phyloP scores from a whole-genome alignment of 2,329 filamentous ascomycete species.

The Acephala macrosclerotiorum region DNA sequence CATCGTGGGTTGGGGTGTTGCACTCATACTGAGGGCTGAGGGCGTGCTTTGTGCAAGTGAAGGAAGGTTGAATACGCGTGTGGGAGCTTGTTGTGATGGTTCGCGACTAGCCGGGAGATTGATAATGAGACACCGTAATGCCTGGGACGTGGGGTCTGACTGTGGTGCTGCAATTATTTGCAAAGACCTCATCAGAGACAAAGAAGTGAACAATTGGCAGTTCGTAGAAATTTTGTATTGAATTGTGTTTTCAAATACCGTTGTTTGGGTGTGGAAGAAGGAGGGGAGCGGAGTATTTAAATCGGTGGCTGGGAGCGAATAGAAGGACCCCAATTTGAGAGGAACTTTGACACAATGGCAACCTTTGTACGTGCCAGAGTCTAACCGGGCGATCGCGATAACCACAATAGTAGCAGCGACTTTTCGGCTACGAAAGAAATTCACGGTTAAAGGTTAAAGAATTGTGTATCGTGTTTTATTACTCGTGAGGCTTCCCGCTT shows the following conservation, averaged over 20 bases:
- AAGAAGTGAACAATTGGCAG: neutral
- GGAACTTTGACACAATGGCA: constrained; percentile 14
- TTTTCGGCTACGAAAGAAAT: neutral
- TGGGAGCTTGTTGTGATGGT: constrained; percentile 1
- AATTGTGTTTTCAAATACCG: neutral
- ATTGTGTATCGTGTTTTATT: neutral
- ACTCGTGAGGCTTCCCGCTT: neutral
- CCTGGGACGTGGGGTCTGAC: neutral
- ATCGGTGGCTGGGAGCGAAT: constrained; percentile 17
- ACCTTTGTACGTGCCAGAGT: constrained; percentile 2
- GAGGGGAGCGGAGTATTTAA: constrained; percentile 13
- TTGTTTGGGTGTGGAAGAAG: constrained; percentile 7
- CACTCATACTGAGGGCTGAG: constrained; percentile 21
- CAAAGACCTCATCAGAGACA: constrained; percentile 2
- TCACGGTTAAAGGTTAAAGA: neutral
- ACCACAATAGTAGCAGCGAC: neutral
- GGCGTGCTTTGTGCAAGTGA: neutral
- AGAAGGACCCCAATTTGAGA: constrained; percentile 21
- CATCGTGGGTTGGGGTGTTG: constrained; percentile 26
- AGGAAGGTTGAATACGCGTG: neutral
- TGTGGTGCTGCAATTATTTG: neutral
- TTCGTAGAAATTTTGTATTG: neutral
- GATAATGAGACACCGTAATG: constrained; percentile 1
- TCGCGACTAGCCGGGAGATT: constrained; percentile 5
- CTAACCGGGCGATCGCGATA: neutral